Evolutionary conservation across 345 rosid genomes (phyloP).

Genomic region (Alliaria petiolata): DNA sequence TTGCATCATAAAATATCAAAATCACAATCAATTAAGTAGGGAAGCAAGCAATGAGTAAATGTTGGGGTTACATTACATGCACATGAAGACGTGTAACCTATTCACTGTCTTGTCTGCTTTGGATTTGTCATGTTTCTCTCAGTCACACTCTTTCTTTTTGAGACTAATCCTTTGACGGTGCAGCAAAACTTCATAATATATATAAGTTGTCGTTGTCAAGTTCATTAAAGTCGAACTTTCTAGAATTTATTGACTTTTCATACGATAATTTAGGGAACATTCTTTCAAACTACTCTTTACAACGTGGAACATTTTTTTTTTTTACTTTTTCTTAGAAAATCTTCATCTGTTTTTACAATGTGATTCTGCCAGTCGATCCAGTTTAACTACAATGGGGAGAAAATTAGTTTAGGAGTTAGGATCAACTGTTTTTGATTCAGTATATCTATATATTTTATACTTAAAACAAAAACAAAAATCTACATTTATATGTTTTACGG

Average conservation of each 20-base stretch:
- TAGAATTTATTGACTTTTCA: slow-evolving; percentile 5
- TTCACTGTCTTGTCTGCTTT: background rate
- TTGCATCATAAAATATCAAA: background rate
- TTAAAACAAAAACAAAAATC: too few species aligned
- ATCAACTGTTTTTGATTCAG: background rate
- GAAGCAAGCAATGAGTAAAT: slow-evolving; percentile 7
- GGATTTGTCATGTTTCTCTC: slow-evolving; percentile 7
- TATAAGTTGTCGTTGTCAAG: background rate
- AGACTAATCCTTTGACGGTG: background rate
- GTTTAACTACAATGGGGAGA: background rate
- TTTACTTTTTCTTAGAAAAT: background rate
- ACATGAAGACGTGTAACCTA: slow-evolving; percentile 18
- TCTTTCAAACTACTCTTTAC: background rate
- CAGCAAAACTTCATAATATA: background rate
- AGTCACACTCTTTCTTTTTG: slow-evolving; percentile 16
- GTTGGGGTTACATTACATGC: slow-evolving; percentile 2
- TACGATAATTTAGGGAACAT: background rate
- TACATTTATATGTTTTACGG: too few species aligned
- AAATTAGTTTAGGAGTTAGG: background rate
- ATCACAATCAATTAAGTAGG: slow-evolving; percentile 16
- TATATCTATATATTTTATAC: background rate
- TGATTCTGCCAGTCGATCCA: background rate
- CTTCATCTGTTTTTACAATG: background rate
- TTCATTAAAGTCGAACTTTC: background rate
- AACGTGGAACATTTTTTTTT: background rate